Evolutionary conservation across 2,329 filamentous ascomycete genomes (phyloP), one percentile per base, ranked within the genome.

Genomic region (Chrysoporthe cubensis): DNA sequence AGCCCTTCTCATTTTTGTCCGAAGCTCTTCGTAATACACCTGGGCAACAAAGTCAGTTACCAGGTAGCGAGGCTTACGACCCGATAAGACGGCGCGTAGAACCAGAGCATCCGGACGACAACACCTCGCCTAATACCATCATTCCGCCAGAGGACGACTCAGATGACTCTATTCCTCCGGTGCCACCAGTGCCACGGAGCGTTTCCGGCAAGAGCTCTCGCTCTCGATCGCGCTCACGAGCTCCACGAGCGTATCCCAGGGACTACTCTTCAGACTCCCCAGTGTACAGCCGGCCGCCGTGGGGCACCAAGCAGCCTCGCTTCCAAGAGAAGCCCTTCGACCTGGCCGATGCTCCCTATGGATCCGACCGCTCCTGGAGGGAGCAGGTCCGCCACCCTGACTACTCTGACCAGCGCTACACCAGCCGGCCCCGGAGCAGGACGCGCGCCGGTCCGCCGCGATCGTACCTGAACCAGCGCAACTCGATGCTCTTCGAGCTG

Each of bases 291-390:
- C 50, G 21, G 44, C 7, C 48, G 9, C 7, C 61, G 62, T 46
- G 46, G 16, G 50, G 42, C 14, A 34, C 57, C 42, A 65, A 61
- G 57, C 66, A 64, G 57, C 57, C 62, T 34, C 62, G 57, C 42
- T 65, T 65, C 26, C 62, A 62, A 42, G 62, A 68, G 40, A 62
- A 61, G 9, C 54, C 54, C 48, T 62, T 46, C 13, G 62, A 68
- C 18, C 26, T 26, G 14, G 40, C 9, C 7, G 66, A 64, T 18
- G 57, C 56, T 26, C 43, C 63, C 34, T 65, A 65, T 56, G 66
- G 66, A 13, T 62, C 66, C 26, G 66, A 68, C 43, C 66, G 66
- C 34, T 57, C 62, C 42, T 68, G 62, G 66, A 65, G 66, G 62
- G 66, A 68, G 50, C 62, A 68, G 62, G 64, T 57, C 18, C 48